These are phyloP conservation scores for Gyromitra esculenta DNA, from an alignment of 2,329 filamentous ascomycete genomes.

Conservation along the genomic window DNA sequence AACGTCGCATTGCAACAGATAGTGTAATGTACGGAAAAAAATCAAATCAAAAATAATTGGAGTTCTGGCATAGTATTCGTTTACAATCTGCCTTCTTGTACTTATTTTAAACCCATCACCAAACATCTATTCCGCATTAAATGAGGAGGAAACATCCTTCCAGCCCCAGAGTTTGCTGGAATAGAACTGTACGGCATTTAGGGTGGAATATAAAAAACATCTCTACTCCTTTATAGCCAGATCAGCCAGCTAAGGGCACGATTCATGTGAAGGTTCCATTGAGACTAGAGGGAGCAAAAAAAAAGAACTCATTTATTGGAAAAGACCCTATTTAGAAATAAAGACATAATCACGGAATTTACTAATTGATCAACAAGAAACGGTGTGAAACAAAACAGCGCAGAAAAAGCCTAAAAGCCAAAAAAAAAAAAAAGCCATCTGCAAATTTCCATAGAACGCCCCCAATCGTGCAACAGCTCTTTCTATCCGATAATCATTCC, in stretches of 20 bases:
- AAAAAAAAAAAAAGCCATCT: constrained; percentile 19
- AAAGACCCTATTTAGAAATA: background rate
- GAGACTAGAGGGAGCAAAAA: background rate
- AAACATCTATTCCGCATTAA: constrained; percentile 19
- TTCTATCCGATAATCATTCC: constrained; percentile 51
- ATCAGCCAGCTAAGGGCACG: background rate
- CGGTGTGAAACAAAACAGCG: background rate
- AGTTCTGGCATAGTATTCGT: constrained; percentile 44
- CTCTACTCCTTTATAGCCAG: constrained; percentile 20
- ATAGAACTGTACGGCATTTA: constrained; percentile 30
- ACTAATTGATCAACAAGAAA: background rate
- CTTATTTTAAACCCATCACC: constrained; percentile 18
- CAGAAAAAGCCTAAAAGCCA: background rate
- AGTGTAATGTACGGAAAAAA: constrained; percentile 30
- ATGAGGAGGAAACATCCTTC: background rate
- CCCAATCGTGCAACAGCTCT: constrained; percentile 1
- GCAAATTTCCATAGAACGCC: constrained; percentile 44
- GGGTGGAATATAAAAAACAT: constrained; percentile 31
- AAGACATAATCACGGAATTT: background rate
- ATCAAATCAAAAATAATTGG: constrained; percentile 42
- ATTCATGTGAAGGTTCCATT: background rate
- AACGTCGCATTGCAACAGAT: constrained; percentile 58
- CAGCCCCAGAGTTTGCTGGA: background rate
- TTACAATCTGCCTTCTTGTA: constrained; percentile 30
- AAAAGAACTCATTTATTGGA: constrained; percentile 11